A percentile compares a stretch with the other conserved stretches of the same genome.
phyloP scores from a whole-genome alignment of 1,139 yeast genomes.

The Sugiyamaella neomexicana region DNA sequence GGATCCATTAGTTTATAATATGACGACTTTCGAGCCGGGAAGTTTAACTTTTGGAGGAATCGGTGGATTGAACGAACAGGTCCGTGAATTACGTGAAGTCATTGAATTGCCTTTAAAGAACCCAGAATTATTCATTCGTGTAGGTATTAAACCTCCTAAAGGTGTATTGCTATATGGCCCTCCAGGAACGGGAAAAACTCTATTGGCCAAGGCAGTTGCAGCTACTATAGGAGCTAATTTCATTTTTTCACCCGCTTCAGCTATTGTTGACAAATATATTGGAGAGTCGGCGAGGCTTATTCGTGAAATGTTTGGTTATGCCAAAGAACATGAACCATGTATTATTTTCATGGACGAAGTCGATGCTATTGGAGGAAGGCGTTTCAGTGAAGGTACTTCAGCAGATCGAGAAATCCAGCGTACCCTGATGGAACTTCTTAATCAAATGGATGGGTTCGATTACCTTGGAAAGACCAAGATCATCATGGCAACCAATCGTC shows the following conservation, averaged over 20 bases:
- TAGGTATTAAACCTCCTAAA: constrained; percentile 97
- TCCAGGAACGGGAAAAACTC: constrained; percentile 98
- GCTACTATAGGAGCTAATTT: constrained; percentile 98
- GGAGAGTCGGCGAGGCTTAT: constrained; percentile 97
- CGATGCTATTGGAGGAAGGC: constrained; percentile 98
- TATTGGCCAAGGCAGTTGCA: constrained; percentile 96
- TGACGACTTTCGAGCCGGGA: constrained; percentile 98
- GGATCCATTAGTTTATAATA: constrained; percentile 96
- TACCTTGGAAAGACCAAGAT: constrained; percentile 96
- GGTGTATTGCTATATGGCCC: constrained; percentile 97
- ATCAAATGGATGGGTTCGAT: constrained; percentile 99
- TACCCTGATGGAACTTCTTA: constrained; percentile 94
- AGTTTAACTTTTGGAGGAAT: constrained; percentile 92
- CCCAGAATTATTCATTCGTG: constrained; percentile 93
- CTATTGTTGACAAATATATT: constrained; percentile 96
- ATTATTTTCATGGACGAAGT: constrained; percentile 99
- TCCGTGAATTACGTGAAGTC: constrained; percentile 94
- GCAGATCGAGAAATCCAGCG: constrained; percentile 99
- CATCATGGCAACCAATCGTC: constrained; percentile 99
- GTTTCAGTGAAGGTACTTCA: constrained; percentile 97
- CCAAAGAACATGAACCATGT: constrained; percentile 98
- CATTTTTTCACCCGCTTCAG: constrained; percentile 96
- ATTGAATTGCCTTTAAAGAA: constrained; percentile 96
- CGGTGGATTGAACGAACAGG: constrained; percentile 96
- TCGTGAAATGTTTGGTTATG: constrained; percentile 98